These are phyloP conservation scores for Xylaria sp. DNA, from an alignment of 2,329 filamentous ascomycete genomes.

Conservation along the genomic window DNA sequence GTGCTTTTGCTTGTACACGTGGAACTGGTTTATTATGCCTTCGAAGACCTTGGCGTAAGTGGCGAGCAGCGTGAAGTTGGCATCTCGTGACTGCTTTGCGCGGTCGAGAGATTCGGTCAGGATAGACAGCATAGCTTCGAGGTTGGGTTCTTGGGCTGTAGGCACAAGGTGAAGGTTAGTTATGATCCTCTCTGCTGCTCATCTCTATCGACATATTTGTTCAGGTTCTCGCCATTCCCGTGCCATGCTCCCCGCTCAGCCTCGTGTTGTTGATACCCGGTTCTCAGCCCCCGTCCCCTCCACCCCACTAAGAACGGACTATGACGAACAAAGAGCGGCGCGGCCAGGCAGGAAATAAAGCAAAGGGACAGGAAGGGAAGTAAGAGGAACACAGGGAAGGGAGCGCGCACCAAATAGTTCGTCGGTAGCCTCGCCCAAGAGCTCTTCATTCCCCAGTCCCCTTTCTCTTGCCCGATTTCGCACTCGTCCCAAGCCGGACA, in stretches of 20 bases:
- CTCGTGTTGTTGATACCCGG: not conserved
- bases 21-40: constrained; percentile 70
- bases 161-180: constrained; percentile 22
- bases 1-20: constrained; percentile 73
- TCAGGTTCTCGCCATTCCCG: not conserved
- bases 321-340: not conserved
- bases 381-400: not conserved
- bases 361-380: not conserved
- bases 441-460: constrained; percentile 66
- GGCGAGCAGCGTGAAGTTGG: constrained; percentile 67
- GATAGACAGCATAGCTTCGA: constrained; percentile 70
- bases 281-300: not conserved
- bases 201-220: not conserved
- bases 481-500: constrained; percentile 70
- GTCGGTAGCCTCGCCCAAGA: constrained; percentile 65
- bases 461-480: constrained; percentile 65
- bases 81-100: constrained; percentile 68
- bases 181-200: not conserved
- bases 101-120: constrained; percentile 72
- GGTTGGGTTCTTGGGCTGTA: constrained; percentile 67
- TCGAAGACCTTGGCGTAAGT: constrained; percentile 68
- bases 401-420: constrained; percentile 64
- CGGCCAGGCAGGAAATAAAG: too few species aligned
- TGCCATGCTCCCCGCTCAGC: not conserved
- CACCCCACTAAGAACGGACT: not conserved